A percentile compares a stretch with the other conserved stretches of the same genome.
Conservation (phyloP, 1,139 yeast genomes). For the Zhuliangozyma parablackwelliae region DNA sequence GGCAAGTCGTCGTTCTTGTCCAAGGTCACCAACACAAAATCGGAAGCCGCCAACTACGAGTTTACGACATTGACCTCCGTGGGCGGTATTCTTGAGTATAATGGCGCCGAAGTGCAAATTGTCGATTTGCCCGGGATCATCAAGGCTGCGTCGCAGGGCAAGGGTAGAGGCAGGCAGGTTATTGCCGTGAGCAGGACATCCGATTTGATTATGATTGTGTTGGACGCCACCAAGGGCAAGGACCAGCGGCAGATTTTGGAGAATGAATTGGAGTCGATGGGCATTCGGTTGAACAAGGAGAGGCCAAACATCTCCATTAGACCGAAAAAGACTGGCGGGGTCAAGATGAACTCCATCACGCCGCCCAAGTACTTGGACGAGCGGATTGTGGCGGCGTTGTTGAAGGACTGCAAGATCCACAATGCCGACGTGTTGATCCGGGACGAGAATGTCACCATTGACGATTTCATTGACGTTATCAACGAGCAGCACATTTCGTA, state of each 20-base stretch:
- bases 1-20: conserved; percentile 90
- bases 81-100: conserved; percentile 90
- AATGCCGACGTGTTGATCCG: conserved; percentile 90
- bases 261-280: conserved; percentile 87
- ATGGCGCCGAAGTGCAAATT: conserved; percentile 95
- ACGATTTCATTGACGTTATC: conserved; percentile 88
- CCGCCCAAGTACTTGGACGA: conserved; percentile 85
- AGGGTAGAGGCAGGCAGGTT: conserved; percentile 96
- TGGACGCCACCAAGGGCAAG: conserved; percentile 91
- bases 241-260: conserved; percentile 86
- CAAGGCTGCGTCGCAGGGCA: conserved; percentile 95
- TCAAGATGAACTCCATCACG: conserved; percentile 72
- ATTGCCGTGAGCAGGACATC: conserved; percentile 95
- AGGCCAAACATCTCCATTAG: conserved; percentile 80
- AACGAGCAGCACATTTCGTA: conserved; percentile 85
- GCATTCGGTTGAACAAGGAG: conserved; percentile 78
- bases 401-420: conserved; percentile 85
- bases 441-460: conserved; percentile 86
- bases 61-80: conserved; percentile 96
- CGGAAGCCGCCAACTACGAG: conserved; percentile 92
- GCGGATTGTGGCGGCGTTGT: conserved; percentile 67
- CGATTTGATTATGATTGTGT: conserved; percentile 85
- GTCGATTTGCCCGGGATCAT: conserved; percentile 97
- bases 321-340: conserved; percentile 85
- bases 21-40: conserved; percentile 85